Base-by-base conservation (phyloP, 495 filamentous ascomycete genomes). In the Elasticomyces elasticus region DNA sequence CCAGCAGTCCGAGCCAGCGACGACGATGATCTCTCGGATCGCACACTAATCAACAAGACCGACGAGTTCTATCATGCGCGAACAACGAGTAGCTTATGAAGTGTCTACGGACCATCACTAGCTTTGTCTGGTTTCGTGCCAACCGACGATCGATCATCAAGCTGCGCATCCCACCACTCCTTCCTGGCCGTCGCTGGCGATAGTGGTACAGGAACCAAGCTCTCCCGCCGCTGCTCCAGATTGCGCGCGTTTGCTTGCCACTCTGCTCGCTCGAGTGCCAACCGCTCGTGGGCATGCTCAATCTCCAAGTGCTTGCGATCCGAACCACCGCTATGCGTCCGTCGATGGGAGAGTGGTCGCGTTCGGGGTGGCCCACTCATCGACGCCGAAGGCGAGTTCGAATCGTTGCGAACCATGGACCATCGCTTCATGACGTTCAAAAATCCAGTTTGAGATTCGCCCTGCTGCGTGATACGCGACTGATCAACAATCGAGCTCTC, bases 191-290 rank as follows among this genome's bases (percentile, higher is more conserved):
- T 10, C 28, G 25, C 11, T 5, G 46, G 24, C 24, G 13, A 12
- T 40, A 15, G 25, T 10, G 15, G 46, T 27, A 33, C 6, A 5
- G n/a, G 9, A 17, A 5, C 24, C 25, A 28, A 28, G 25, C 52
- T 42, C 17, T 43, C 23, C 37, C 54, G 44, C 47, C 50, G 48
- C 31, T 54, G 26, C 38, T 53, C 17, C 41, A 58, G 31, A 49
- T 27, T 49, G 49, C 26, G 17, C 26, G 41, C 38, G 30, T 58
- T 47, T 41, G 19, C 31, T 31, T 51, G 33, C 27, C 25, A 55
- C 25, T 60, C 52, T 33, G 37, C 42, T 23, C 57, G 27, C 48
- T 60, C 57, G 42, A 55, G 24, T 30, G 52, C 57, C 47, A 60
- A 33, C 27, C 57, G 24, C 37, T 51, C 23, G 25, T 55, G 28